These are phyloP conservation scores for Elsinoe necatrix DNA, from an alignment of 2,329 filamentous ascomycete species.

Conservation along the genomic window DNA sequence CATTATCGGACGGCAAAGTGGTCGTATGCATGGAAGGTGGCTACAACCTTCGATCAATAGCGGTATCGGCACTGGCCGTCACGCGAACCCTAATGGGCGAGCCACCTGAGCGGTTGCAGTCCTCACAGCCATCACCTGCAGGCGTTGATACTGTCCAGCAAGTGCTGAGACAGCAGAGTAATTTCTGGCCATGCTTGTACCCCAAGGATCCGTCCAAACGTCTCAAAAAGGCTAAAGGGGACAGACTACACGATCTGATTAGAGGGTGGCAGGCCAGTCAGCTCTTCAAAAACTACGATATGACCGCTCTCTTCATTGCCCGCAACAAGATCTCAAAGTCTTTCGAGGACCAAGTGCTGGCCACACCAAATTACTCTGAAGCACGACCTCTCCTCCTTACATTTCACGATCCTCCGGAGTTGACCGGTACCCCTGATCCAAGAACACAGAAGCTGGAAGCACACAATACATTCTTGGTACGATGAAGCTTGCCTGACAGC, in stretches of 20 bases:
- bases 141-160: conserved; percentile 50
- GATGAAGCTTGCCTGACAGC: conserved; percentile 30
- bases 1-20: conserved; percentile 77
- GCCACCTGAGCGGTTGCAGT: conserved; percentile 57
- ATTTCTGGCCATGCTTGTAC: conserved; percentile 82
- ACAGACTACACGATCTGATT: conserved; percentile 70
- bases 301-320: conserved; percentile 74
- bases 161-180: conserved; percentile 51
- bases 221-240: conserved; percentile 36
- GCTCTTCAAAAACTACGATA: conserved; percentile 63
- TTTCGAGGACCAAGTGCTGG: conserved; percentile 79
- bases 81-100: conserved; percentile 93
- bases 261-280: conserved; percentile 65
- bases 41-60: conserved; percentile 90
- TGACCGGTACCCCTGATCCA: conserved; percentile 36
- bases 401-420: conserved; percentile 70
- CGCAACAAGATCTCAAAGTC: conserved; percentile 62
- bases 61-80: conserved; percentile 82
- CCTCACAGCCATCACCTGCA: conserved; percentile 39
- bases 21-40: conserved; percentile 91
- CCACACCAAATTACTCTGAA: conserved; percentile 61
- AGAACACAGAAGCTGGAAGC: conserved; percentile 62
- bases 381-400: conserved; percentile 68
- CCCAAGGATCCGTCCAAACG: conserved; percentile 45
- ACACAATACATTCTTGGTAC: conserved; percentile 82